Percentiles rank a stretch among this genome's conserved stretches.
These are phyloP conservation scores for Eucalyptus caleyi DNA, from an alignment of 345 rosid species.

Conservation along the genomic window DNA sequence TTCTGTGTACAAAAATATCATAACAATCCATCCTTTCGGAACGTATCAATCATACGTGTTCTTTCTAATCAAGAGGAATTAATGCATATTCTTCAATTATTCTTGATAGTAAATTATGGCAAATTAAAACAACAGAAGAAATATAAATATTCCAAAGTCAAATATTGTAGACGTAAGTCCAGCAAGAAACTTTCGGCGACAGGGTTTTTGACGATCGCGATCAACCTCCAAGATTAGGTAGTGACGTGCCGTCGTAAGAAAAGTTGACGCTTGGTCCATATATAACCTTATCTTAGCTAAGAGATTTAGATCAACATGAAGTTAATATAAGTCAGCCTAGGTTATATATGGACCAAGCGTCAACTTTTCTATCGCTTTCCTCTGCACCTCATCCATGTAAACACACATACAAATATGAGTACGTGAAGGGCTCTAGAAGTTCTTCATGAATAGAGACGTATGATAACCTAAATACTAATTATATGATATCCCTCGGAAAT, in stretches of 20 bases:
- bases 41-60: neutral
- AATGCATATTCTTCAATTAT: neutral
- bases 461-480: neutral
- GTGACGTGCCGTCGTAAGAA: neutral
- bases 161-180: neutral
- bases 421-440: neutral
- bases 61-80: neutral
- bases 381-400: neutral
- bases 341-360: neutral
- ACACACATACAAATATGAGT: neutral
- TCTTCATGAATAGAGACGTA: neutral
- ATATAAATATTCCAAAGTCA: neutral
- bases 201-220: no score
- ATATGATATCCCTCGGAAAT: neutral
- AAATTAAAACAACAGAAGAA: neutral
- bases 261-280: neutral
- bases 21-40: neutral
- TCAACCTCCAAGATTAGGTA: no score
- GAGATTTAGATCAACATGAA: neutral
- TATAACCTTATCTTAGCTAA: neutral
- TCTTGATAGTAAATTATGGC: neutral
- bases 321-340: neutral
- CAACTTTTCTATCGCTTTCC: neutral
- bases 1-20: neutral
- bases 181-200: neutral